Percentiles rank a stretch among this genome's conserved stretches.
These are phyloP conservation scores for Fraxinus ornus DNA, from an alignment of 305 asterid species.

Conservation along the genomic window DNA sequence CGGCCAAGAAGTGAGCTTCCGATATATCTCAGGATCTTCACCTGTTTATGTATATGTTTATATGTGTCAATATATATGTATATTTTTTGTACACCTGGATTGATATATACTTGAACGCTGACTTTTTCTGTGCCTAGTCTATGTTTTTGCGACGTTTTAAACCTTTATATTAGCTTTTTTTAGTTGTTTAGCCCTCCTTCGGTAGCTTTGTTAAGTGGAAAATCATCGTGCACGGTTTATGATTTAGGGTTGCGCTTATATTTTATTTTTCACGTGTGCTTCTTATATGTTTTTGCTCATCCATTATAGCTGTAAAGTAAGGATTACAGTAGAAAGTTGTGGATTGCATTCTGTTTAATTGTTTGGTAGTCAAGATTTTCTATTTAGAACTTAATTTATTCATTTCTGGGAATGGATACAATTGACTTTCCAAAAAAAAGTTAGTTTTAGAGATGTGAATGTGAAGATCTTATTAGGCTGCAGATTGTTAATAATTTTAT, in stretches of 20 bases:
- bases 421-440: background rate
- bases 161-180: background rate
- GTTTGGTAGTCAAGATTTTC: background rate
- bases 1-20: constrained; percentile 1
- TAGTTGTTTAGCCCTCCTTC: background rate
- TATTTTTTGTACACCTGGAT: background rate
- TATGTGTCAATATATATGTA: background rate
- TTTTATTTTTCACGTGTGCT: background rate
- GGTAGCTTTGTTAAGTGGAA: background rate
- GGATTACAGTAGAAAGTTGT: background rate
- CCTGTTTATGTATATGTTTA: background rate
- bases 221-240: background rate
- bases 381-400: background rate
- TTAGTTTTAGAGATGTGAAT: background rate
- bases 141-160: background rate
- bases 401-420: background rate
- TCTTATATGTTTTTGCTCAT: background rate
- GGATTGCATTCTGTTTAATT: background rate
- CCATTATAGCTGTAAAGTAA: background rate
- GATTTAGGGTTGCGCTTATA: background rate
- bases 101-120: background rate
- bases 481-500: background rate
- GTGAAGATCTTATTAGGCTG: background rate
- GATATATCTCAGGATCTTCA: background rate
- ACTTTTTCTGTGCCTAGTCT: background rate